Evolutionary conservation across 2,329 filamentous ascomycete genomes (phyloP).

Genomic region (Ophiostoma fasciatum): DNA sequence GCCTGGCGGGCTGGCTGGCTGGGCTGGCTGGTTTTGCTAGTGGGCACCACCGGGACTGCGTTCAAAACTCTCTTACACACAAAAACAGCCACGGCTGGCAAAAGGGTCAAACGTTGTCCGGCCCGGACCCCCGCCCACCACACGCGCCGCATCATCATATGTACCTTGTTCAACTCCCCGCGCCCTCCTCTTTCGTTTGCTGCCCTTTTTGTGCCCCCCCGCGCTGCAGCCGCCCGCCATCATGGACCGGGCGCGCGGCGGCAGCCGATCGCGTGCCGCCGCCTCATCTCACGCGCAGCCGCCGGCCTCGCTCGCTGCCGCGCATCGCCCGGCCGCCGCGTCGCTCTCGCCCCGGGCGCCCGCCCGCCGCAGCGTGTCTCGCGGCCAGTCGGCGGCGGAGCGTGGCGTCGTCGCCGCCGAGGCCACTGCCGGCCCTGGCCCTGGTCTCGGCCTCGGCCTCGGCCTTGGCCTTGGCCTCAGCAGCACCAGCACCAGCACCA

Average conservation of each 20-base stretch:
- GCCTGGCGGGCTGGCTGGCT: too few species aligned
- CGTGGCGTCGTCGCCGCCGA: background rate
- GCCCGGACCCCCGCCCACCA: background rate
- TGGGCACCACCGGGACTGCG: too few species aligned
- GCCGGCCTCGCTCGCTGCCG: constrained; percentile 5
- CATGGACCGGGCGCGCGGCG: constrained; percentile 12
- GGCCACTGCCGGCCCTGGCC: too few species aligned
- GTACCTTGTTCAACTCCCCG: background rate
- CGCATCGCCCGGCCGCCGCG: constrained; percentile 6
- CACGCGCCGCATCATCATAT: background rate
- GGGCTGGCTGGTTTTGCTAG: too few species aligned
- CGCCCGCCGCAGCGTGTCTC: constrained; percentile 8
- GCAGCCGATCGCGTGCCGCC: constrained; percentile 11
- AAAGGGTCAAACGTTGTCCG: background rate
- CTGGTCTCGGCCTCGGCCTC: too few species aligned
- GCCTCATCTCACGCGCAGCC: background rate
- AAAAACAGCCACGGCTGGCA: constrained; percentile 7
- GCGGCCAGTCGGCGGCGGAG: constrained; percentile 4
- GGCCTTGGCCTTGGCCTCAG: background rate
- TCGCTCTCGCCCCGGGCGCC: background rate
- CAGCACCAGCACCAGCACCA: background rate
- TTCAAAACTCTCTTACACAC: constrained; percentile 10
- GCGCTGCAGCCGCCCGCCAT: background rate
- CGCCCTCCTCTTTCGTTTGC: background rate
- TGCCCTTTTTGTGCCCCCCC: background rate